Conservation (phyloP, 495 filamentous ascomycete genomes). For the Choiromyces venosus region DNA sequence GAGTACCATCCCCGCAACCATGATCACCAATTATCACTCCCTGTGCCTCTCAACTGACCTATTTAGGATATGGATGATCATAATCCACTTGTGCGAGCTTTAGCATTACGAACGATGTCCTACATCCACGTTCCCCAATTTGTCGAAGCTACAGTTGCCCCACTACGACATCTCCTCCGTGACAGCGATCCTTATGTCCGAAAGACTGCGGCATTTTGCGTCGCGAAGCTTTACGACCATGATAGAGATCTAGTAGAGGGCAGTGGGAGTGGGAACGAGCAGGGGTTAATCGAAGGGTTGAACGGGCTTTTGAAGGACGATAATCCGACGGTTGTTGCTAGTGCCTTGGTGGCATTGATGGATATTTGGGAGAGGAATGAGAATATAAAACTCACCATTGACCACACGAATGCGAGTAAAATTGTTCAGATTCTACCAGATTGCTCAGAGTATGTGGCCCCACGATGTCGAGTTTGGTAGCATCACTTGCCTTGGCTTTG, state of each 20-base stretch:
- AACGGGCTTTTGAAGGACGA: slow-evolving; percentile 89
- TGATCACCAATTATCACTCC: slow-evolving; percentile 1
- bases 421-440: slow-evolving; percentile 94
- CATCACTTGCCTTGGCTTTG: neutral
- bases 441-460: slow-evolving; percentile 79
- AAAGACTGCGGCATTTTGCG: slow-evolving; percentile 93
- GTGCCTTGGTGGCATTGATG: slow-evolving; percentile 83
- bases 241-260: slow-evolving; percentile 81
- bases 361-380: slow-evolving; percentile 99
- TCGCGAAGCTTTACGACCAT: slow-evolving; percentile 97
- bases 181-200: slow-evolving; percentile 94
- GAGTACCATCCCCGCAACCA: slow-evolving; percentile 51
- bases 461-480: neutral
- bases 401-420: slow-evolving; percentile 94
- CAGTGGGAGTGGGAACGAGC: slow-evolving; percentile 29
- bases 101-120: slow-evolving; percentile 90
- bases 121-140: slow-evolving; percentile 97
- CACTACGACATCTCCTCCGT: slow-evolving; percentile 74
- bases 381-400: slow-evolving; percentile 94
- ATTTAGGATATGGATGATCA: slow-evolving; percentile 84
- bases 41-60: slow-evolving; percentile 8
- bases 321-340: slow-evolving; percentile 94
- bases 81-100: slow-evolving; percentile 87
- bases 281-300: slow-evolving; percentile 82
- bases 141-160: slow-evolving; percentile 79